Conservation (phyloP, 2,329 filamentous ascomycete genomes). For the Exophiala viscosa region DNA sequence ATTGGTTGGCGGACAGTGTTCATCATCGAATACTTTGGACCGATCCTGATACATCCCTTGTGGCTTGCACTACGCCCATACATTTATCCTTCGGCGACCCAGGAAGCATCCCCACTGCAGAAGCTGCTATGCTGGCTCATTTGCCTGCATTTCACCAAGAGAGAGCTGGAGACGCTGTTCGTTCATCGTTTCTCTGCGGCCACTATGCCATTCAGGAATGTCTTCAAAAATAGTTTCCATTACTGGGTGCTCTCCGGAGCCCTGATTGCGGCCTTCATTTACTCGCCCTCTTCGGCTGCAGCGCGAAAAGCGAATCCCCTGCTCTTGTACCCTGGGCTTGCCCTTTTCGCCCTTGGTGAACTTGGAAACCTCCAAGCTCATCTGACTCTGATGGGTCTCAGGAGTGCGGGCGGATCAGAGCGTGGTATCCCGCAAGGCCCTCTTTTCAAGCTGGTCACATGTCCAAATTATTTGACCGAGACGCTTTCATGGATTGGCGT, state of each 20-base stretch:
- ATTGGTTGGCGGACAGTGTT: constrained; percentile 92
- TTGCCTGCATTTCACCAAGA: constrained; percentile 83
- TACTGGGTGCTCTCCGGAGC: constrained; percentile 86
- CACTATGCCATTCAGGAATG: constrained; percentile 87
- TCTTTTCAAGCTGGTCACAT: constrained; percentile 82
- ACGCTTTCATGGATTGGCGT: constrained; percentile 81
- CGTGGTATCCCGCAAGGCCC: constrained; percentile 82
- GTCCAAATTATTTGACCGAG: constrained; percentile 97
- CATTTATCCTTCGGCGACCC: constrained; percentile 58
- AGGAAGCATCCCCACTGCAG: constrained; percentile 62
- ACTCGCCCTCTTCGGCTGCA: constrained; percentile 70
- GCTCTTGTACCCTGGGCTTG: constrained; percentile 65
- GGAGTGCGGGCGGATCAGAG: constrained; percentile 75
- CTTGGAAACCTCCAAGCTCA: constrained; percentile 77
- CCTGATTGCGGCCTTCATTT: constrained; percentile 79
- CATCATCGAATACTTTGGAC: constrained; percentile 90
- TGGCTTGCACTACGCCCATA: constrained; percentile 68
- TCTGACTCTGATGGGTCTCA: constrained; percentile 70
- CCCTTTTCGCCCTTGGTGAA: constrained; percentile 73
- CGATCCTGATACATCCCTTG: constrained; percentile 78
- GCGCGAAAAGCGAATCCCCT: constrained; percentile 45
- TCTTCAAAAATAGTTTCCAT: constrained; percentile 91
- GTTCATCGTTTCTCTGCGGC: constrained; percentile 91
- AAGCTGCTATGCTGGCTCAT: constrained; percentile 70
- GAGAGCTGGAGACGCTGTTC: constrained; percentile 89